Evolutionary conservation across 495 filamentous ascomycete genomes (phyloP).

Genomic region (Podospora comata): DNA sequence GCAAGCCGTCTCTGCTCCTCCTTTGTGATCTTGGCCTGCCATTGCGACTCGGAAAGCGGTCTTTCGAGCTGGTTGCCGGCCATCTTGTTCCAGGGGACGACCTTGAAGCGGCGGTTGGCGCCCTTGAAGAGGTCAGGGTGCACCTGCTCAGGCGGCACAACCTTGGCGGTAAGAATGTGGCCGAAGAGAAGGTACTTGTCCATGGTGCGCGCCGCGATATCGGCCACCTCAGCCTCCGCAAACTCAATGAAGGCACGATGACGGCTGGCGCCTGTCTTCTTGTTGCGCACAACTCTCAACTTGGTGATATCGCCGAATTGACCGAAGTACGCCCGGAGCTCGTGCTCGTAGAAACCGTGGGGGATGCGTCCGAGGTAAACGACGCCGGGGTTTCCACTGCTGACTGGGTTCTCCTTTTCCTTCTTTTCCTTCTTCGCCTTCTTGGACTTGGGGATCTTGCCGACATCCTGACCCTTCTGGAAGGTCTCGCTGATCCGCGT

Average conservation of each 20-base stretch:
- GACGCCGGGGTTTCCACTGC: constrained; percentile 62
- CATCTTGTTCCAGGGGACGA: constrained; percentile 77
- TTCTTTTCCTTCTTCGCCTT: constrained; percentile 38
- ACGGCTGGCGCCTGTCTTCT: constrained; percentile 78
- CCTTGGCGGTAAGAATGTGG: constrained; percentile 83
- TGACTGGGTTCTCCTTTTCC: constrained; percentile 12
- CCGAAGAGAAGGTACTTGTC: constrained; percentile 95
- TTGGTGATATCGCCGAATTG: constrained; percentile 85
- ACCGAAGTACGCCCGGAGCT: constrained; percentile 91
- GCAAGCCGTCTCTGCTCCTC: constrained; percentile 65
- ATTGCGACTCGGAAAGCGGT: constrained; percentile 65
- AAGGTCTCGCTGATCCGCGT: constrained; percentile 47
- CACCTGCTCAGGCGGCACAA: constrained; percentile 69
- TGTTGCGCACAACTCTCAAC: constrained; percentile 86
- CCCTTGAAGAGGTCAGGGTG: constrained; percentile 82
- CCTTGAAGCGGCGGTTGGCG: constrained; percentile 83
- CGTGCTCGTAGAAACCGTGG: constrained; percentile 92
- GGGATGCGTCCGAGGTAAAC: constrained; percentile 89
- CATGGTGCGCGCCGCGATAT: constrained; percentile 91
- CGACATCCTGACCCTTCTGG: constrained; percentile 57
- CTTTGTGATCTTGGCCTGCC: constrained; percentile 66
- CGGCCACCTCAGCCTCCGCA: constrained; percentile 68
- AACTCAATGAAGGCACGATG: constrained; percentile 97
- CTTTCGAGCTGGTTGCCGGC: constrained; percentile 67
- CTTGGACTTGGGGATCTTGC: constrained; percentile 57